Evolutionary conservation across 2,329 filamentous ascomycete species (phyloP).

Genomic region (Calonectria crousiana): DNA sequence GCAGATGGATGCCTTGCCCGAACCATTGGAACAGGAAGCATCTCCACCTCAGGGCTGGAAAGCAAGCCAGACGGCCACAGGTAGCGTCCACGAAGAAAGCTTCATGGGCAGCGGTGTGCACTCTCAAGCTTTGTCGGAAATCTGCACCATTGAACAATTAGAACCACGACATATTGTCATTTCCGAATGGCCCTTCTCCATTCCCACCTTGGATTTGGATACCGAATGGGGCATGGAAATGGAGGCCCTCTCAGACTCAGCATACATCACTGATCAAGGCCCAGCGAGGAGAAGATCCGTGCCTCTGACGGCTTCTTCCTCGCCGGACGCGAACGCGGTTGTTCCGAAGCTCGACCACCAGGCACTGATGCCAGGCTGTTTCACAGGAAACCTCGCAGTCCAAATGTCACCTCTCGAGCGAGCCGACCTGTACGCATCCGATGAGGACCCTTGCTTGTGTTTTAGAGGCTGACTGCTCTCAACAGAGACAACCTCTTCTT

Average conservation of each 20-base stretch:
- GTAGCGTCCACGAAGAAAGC: background rate
- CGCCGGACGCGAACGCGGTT: background rate
- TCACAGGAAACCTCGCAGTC: background rate
- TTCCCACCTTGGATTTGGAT: background rate
- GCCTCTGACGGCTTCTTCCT: background rate
- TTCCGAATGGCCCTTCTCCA: background rate
- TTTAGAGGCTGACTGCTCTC: background rate
- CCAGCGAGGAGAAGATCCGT: background rate
- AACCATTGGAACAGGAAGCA: background rate
- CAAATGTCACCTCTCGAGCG: background rate
- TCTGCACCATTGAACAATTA: background rate
- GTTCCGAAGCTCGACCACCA: background rate
- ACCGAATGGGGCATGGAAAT: background rate
- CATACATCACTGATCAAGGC: background rate
- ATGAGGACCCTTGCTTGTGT: background rate
- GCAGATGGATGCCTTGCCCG: background rate
- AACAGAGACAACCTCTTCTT: background rate
- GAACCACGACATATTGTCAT: background rate
- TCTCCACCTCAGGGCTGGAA: background rate
- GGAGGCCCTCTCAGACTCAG: background rate
- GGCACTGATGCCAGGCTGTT: background rate
- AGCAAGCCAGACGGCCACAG: background rate
- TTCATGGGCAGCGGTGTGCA: background rate
- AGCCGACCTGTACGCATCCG: background rate
- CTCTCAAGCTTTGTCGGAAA: background rate